These are phyloP conservation scores for Xylariaceae sp. DNA, from an alignment of 2,329 filamentous ascomycete species.

Conservation along the genomic window DNA sequence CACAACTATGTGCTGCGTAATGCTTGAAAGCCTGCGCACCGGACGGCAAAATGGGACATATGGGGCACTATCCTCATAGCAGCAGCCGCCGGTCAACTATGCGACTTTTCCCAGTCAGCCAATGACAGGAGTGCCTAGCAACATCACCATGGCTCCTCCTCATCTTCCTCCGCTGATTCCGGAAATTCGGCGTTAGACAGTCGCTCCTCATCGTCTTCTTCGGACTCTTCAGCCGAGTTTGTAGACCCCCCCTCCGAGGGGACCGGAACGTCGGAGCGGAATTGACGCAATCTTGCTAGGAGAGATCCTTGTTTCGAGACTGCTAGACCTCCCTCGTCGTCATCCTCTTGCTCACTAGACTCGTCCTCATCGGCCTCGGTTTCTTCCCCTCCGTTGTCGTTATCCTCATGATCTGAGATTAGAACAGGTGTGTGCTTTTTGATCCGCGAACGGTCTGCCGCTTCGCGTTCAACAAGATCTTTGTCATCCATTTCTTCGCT, in stretches of 20 bases:
- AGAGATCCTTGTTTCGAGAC: constrained; percentile 13
- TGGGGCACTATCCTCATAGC: background rate
- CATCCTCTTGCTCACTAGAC: constrained; percentile 6
- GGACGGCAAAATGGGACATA: background rate
- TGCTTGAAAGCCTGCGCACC: background rate
- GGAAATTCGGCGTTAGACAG: constrained; percentile 16
- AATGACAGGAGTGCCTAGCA: background rate
- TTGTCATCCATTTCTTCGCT: constrained; percentile 15
- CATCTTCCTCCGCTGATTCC: constrained; percentile 15
- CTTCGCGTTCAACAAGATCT: background rate
- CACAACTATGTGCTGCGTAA: background rate
- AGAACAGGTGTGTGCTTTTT: constrained; percentile 11
- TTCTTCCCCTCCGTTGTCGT: constrained; percentile 17
- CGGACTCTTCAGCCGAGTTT: constrained; percentile 11
- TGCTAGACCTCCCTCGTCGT: constrained; percentile 1
- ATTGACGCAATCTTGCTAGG: constrained; percentile 14
- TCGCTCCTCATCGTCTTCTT: constrained; percentile 3
- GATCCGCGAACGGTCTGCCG: background rate
- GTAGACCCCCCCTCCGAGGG: constrained; percentile 9
- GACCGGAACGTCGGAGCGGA: constrained; percentile 19
- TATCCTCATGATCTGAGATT: constrained; percentile 19
- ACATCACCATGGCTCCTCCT: constrained; percentile 9
- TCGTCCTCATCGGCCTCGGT: constrained; percentile 7
- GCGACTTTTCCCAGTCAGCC: no score
- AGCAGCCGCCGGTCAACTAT: background rate